phyloP scores from a whole-genome alignment of 108 stramenopile genomes.

The Cyclotella atomus region DNA sequence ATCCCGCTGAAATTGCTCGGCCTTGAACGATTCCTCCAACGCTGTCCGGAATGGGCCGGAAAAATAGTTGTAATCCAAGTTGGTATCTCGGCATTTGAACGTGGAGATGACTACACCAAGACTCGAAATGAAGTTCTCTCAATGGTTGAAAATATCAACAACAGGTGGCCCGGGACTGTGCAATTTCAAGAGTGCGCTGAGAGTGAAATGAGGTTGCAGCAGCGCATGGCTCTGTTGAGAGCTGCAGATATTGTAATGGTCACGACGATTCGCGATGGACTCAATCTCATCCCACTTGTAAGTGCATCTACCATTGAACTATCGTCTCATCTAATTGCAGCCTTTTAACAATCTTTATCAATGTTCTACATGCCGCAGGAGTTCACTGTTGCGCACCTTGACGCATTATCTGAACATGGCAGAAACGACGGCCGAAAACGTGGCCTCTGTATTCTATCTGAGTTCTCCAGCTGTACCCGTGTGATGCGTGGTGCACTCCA shows the following conservation, averaged over 20 bases:
- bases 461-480: constrained; percentile 91
- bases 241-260: constrained; percentile 88
- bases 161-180: constrained; percentile 84
- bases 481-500: constrained; percentile 96
- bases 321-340: constrained; percentile 44
- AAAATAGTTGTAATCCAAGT: constrained; percentile 97
- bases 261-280: constrained; percentile 96
- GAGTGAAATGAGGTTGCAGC: constrained; percentile 77
- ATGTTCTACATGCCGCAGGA: constrained; percentile 57
- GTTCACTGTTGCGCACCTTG: constrained; percentile 95
- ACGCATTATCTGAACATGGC: constrained; percentile 79
- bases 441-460: constrained; percentile 88
- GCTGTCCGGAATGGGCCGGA: constrained; percentile 87
- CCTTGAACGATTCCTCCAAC: constrained; percentile 88
- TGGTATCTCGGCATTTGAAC: constrained; percentile 86
- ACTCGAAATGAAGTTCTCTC: constrained; percentile 81
- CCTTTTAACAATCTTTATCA: constrained; percentile 3
- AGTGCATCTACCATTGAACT: too few relatives aligned
- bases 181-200: constrained; percentile 89
- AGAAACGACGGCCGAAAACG: constrained; percentile 81
- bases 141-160: constrained; percentile 84
- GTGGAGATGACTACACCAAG: constrained; percentile 86
- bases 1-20: constrained; percentile 96
- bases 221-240: constrained; percentile 85
- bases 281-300: constrained; percentile 94